A percentile compares a stretch with the other conserved stretches of the same genome.
Evolutionary conservation across 2,329 filamentous ascomycete genomes (phyloP).

Genomic region (Pseudocercospora eumusae): DNA sequence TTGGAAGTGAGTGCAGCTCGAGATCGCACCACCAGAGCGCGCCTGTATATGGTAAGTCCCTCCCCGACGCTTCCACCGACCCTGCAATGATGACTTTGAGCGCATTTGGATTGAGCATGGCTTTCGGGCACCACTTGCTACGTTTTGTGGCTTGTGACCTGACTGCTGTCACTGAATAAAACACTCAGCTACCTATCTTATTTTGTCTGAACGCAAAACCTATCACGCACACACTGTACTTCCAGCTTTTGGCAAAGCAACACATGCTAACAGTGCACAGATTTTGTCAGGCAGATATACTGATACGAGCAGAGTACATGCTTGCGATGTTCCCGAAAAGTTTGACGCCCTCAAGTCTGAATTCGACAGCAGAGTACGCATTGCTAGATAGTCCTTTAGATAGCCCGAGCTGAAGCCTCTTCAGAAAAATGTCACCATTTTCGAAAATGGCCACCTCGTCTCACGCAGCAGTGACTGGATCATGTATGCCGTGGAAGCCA

Average conservation of each 20-base stretch:
- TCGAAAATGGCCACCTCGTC: conserved; percentile 91
- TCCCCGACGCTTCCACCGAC: conserved; percentile 22
- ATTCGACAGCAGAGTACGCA: conserved; percentile 81
- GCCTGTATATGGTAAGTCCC: conserved; percentile 40
- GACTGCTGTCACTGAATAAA: conserved; percentile 93
- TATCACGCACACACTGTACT: conserved; percentile 20
- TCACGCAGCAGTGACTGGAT: conserved; percentile 97
- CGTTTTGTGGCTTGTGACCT: conserved; percentile 66
- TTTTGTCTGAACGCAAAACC: conserved; percentile 74
- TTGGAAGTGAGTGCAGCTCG: conserved; percentile 75
- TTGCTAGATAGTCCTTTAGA: conserved; percentile 33
- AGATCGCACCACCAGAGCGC: conserved; percentile 16
- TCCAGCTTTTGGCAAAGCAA: not conserved
- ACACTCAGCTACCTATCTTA: conserved; percentile 96
- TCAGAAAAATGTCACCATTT: conserved; percentile 80
- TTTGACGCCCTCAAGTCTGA: conserved; percentile 78
- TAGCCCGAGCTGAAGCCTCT: conserved; percentile 49
- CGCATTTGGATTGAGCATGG: conserved; percentile 99
- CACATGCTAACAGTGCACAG: conserved; percentile 28
- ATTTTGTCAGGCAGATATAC: conserved; percentile 14
- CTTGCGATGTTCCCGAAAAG: conserved; percentile 89
- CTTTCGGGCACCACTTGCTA: conserved; percentile 60
- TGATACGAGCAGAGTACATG: conserved; percentile 73
- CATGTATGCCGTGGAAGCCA: conserved; percentile 97
- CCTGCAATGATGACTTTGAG: conserved; percentile 96